Conservation (phyloP, 1,284 basidiomycete genomes). For the Boletus sp. region DNA sequence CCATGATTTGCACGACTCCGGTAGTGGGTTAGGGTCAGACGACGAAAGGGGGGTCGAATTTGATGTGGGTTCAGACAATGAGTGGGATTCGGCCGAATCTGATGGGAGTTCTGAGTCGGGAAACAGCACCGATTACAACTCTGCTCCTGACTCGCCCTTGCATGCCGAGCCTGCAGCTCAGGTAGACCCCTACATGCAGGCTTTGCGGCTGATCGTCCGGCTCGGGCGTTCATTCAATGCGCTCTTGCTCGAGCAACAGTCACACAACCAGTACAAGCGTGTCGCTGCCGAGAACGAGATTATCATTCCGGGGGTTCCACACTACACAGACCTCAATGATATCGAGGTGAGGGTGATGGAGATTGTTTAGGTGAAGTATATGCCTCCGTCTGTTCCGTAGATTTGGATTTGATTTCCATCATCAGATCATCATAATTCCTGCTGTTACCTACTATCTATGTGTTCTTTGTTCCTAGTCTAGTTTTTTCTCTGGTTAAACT, state of each 20-base stretch:
- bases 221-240: conserved; percentile 13
- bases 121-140: not conserved
- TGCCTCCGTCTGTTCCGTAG: not conserved
- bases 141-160: not conserved
- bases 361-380: not conserved
- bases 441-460: too few relatives aligned
- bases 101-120: not conserved
- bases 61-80: not conserved
- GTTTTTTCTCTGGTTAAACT: too few relatives aligned
- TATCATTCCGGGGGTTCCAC: not conserved
- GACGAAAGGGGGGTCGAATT: not conserved
- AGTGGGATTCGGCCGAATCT: not conserved
- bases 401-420: too few relatives aligned
- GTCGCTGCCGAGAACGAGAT: conserved; percentile 15
- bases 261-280: conserved; percentile 7
- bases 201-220: conserved; percentile 5
- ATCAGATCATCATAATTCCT: too few relatives aligned
- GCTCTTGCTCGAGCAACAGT: conserved; percentile 8
- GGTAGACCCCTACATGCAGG: not conserved
- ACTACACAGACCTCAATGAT: not conserved
- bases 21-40: not conserved
- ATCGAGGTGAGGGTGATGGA: not conserved
- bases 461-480: too few relatives aligned
- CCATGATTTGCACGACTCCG: not conserved
- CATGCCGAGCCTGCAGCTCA: not conserved